A percentile compares a stretch with the other conserved stretches of the same genome.
These are phyloP conservation scores for Colletotrichum navitas DNA, from an alignment of 2,329 filamentous ascomycete genomes.

Conservation along the genomic window DNA sequence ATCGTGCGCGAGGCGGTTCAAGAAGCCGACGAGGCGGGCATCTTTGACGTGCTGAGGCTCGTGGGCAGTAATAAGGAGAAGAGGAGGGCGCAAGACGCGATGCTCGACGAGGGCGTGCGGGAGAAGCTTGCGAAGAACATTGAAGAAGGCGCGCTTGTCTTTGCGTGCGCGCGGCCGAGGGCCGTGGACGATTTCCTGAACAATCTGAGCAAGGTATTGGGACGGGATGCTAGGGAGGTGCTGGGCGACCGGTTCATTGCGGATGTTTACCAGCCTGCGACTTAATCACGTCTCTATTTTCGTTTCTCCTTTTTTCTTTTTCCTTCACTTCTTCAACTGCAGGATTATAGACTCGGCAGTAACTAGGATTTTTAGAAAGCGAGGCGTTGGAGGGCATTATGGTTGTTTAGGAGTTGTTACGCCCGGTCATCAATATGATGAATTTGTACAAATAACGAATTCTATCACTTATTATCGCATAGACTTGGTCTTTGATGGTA, in stretches of 20 bases:
- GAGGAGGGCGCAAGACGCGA: slow-evolving; percentile 35
- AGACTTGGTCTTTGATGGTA: not conserved
- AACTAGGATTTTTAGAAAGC: not conserved
- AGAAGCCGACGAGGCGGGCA: slow-evolving; percentile 29
- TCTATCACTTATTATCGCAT: not conserved
- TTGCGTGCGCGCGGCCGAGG: slow-evolving; percentile 37
- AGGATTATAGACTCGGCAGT: not conserved
- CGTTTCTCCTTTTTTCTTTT: not conserved
- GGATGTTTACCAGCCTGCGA: slow-evolving; percentile 41
- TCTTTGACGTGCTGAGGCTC: slow-evolving; percentile 27
- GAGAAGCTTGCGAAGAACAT: slow-evolving; percentile 32
- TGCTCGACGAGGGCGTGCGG: slow-evolving; percentile 29
- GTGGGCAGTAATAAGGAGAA: slow-evolving; percentile 34
- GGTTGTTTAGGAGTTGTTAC: too few relatives aligned
- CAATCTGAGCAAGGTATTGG: slow-evolving; percentile 36
- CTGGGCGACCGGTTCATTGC: slow-evolving; percentile 39
- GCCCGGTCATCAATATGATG: too few relatives aligned
- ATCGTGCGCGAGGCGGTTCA: slow-evolving; percentile 37
- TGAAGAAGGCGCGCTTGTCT: slow-evolving; percentile 32
- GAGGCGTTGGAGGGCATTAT: slow-evolving; percentile 16
- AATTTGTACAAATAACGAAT: not conserved
- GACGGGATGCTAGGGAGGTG: slow-evolving; percentile 32
- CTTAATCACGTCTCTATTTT: not conserved
- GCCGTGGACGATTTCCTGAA: slow-evolving; percentile 37
- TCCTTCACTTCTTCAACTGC: not conserved